phyloP scores from a whole-genome alignment of 768 basidiomycete species.

The Pisolithus marmoratus region DNA sequence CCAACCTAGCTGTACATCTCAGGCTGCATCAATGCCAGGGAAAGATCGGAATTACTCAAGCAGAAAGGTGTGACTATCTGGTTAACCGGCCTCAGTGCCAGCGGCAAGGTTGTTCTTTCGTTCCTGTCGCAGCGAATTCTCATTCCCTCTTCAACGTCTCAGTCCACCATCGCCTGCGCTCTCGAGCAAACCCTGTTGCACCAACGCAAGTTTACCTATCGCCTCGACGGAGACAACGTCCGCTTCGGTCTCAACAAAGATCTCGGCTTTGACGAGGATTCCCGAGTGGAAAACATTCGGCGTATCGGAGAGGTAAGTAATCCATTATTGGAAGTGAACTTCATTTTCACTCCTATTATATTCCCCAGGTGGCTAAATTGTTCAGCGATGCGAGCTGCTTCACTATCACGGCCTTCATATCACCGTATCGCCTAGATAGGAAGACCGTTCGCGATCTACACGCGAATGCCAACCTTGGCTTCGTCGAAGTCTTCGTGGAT shows the following conservation, averaged over 20 bases:
- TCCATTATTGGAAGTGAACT: not conserved
- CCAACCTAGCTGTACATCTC: not conserved
- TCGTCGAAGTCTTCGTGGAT: slow-evolving; percentile 94
- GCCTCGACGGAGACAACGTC: slow-evolving; percentile 94
- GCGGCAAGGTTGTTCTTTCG: slow-evolving; percentile 66
- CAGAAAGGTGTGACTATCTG: slow-evolving; percentile 93
- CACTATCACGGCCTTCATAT: slow-evolving; percentile 94
- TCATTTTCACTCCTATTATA: slow-evolving; percentile 4
- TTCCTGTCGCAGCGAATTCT: not conserved
- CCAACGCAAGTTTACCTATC: slow-evolving; percentile 78
- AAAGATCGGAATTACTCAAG: slow-evolving; percentile 60
- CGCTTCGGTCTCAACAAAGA: slow-evolving; percentile 97
- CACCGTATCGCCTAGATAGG: slow-evolving; percentile 91
- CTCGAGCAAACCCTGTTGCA: slow-evolving; percentile 94
- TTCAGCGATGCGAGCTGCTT: slow-evolving; percentile 87
- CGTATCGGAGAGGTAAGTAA: slow-evolving; percentile 84
- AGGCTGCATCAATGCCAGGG: slow-evolving; percentile 68
- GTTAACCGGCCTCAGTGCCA: slow-evolving; percentile 94
- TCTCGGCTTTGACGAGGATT: slow-evolving; percentile 88
- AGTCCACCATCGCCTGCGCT: slow-evolving; percentile 97
- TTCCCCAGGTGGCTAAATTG: slow-evolving; percentile 78
- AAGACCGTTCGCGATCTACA: slow-evolving; percentile 79
- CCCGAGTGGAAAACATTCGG: slow-evolving; percentile 92
- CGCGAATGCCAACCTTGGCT: slow-evolving; percentile 62
- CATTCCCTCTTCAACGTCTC: not conserved